phyloP scores from a whole-genome alignment of 129 eudicot species.

The Logfia minima region DNA sequence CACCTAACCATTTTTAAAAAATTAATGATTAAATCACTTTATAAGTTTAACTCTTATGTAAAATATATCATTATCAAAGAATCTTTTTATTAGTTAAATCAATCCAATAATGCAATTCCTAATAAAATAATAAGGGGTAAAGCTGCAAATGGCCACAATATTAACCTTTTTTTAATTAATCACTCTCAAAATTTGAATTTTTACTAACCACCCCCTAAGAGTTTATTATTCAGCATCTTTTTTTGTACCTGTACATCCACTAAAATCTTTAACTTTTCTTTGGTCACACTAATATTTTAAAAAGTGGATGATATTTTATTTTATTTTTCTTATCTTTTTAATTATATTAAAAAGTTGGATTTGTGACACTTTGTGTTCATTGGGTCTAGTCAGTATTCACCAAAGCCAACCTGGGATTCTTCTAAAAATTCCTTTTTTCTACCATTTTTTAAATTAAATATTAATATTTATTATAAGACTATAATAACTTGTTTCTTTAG shows the following conservation, averaged over 20 bases:
- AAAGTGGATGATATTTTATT: slow-evolving; percentile 13
- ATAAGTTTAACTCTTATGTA: slow-evolving; percentile 45
- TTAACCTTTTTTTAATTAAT: slow-evolving; percentile 2
- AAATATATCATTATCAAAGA: slow-evolving; percentile 52
- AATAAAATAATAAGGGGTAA: slow-evolving; percentile 42
- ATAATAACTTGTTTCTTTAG: neutral
- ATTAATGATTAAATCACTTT: slow-evolving; percentile 4
- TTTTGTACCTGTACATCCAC: slow-evolving; percentile 49
- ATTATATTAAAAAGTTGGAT: slow-evolving; percentile 8
- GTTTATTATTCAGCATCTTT: slow-evolving; percentile 30
- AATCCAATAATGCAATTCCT: slow-evolving; percentile 42
- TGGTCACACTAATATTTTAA: slow-evolving; percentile 19
- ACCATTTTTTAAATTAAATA: neutral
- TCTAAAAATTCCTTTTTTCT: slow-evolving; percentile 9
- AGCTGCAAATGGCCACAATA: slow-evolving; percentile 37
- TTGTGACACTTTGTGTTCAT: slow-evolving; percentile 24
- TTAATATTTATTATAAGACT: neutral
- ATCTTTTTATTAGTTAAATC: slow-evolving; percentile 50
- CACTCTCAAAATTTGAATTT: slow-evolving; percentile 35
- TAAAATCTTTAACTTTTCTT: slow-evolving; percentile 35
- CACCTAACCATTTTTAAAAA: slow-evolving; percentile 24
- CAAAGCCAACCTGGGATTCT: slow-evolving; percentile 55
- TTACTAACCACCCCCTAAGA: slow-evolving; percentile 42
- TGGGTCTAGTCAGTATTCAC: slow-evolving; percentile 48
- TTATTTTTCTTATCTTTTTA: neutral